A percentile compares a stretch with the other conserved stretches of the same genome.
These are phyloP conservation scores for Setaria italica DNA, from an alignment of 202 grass and related monocot genomes.

Conservation along the genomic window DNA sequence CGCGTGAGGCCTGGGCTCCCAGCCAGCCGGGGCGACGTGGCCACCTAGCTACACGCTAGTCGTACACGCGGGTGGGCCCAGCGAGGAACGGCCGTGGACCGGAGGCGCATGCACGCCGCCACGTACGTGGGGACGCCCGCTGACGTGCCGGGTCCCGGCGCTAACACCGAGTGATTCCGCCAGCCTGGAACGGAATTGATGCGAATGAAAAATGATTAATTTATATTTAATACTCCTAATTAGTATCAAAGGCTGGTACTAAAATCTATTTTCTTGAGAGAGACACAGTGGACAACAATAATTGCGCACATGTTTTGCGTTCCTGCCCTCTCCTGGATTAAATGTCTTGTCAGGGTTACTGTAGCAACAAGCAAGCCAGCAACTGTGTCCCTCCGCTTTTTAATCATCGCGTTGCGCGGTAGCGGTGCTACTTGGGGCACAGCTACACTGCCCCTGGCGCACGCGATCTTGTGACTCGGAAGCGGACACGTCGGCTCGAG, in stretches of 20 bases:
- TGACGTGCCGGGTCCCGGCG: background rate
- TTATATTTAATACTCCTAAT: too few relatives aligned
- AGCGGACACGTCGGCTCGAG: background rate
- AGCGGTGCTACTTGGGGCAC: too few relatives aligned
- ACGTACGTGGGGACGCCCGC: background rate
- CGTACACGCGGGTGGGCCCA: background rate
- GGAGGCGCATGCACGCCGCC: constrained; percentile 8
- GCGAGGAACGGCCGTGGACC: background rate
- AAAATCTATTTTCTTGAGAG: too few relatives aligned
- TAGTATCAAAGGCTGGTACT: too few relatives aligned
- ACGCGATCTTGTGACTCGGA: background rate
- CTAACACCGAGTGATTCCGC: too few relatives aligned
- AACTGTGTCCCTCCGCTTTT: background rate
- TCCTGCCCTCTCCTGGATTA: background rate
- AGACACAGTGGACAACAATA: too few relatives aligned
- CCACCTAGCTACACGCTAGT: background rate
- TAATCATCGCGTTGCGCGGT: background rate
- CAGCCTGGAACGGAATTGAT: too few relatives aligned
- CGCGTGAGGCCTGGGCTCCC: too few relatives aligned
- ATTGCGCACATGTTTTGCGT: background rate
- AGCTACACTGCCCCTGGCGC: too few relatives aligned
- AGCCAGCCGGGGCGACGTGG: too few relatives aligned
- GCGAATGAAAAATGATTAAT: too few relatives aligned
- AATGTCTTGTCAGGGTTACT: background rate
- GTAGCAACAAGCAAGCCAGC: background rate